These are phyloP conservation scores for Colletotrichum camelliae DNA, from an alignment of 2,329 filamentous ascomycete species.

Conservation along the genomic window DNA sequence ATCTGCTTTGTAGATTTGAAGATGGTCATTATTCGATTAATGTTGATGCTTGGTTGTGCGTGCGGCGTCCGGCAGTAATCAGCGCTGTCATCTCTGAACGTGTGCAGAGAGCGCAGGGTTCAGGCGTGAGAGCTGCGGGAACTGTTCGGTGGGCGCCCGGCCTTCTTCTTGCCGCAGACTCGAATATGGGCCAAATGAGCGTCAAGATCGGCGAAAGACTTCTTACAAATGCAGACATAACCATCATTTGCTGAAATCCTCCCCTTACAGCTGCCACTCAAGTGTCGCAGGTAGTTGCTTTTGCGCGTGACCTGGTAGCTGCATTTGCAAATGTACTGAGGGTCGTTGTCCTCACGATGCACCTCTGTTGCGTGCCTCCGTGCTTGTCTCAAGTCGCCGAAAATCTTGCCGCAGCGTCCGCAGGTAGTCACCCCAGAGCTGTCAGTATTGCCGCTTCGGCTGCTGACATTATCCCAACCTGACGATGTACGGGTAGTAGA, in stretches of 20 bases:
- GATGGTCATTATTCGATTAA: too few species aligned
- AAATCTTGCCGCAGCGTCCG: accelerated
- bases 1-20: too few species aligned
- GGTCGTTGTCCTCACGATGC: not conserved
- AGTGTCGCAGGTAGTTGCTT: not conserved
- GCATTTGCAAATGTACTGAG: not conserved
- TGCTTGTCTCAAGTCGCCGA: not conserved
- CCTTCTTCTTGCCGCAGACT: not conserved
- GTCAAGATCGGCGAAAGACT: not conserved
- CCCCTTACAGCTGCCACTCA: not conserved
- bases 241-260: not conserved
- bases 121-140: not conserved
- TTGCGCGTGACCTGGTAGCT: not conserved
- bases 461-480: not conserved
- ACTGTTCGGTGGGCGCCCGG: not conserved
- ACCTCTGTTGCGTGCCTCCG: not conserved
- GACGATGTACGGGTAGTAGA: too few species aligned
- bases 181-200: not conserved
- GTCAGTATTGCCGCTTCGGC: not conserved
- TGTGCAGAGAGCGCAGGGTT: not conserved
- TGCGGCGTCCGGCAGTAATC: too few species aligned
- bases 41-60: too few species aligned
- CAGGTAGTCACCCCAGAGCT: not conserved
- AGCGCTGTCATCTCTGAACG: too few species aligned
- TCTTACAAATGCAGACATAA: not conserved